A percentile compares a stretch with the other conserved stretches of the same genome.
Evolutionary conservation across 225 moss, liverwort and hornwort genomes (phyloP).

Genomic region (Neckera pumila): DNA sequence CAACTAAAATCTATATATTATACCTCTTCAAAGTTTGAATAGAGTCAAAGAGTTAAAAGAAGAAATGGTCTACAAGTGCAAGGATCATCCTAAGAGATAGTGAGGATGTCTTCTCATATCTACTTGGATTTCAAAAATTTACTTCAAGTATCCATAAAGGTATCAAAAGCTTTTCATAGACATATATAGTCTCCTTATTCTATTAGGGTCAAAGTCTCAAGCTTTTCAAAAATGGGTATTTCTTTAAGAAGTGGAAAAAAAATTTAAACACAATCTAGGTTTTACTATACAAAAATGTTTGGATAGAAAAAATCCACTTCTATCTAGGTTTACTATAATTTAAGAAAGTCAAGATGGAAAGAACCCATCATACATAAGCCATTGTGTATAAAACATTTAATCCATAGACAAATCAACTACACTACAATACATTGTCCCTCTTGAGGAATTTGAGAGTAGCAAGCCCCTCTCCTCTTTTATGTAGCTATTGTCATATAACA

Average conservation of each 20-base stretch:
- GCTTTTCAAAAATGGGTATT: neutral
- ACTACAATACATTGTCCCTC: neutral
- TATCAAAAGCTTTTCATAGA: too few species aligned
- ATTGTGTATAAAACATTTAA: fast-evolving
- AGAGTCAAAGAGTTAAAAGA: too few species aligned
- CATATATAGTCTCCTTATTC: too few species aligned
- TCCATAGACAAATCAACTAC: neutral
- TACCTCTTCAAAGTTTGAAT: too few species aligned
- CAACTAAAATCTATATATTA: too few species aligned
- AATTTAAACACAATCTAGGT: neutral
- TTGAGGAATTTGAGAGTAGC: fast-evolving
- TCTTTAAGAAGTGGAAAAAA: too few species aligned
- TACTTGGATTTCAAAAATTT: too few species aligned
- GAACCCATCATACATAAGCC: neutral
- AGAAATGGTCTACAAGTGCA: too few species aligned
- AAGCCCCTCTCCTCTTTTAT: neutral
- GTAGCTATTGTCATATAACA: neutral
- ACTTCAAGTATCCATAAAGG: too few species aligned
- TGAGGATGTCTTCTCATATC: too few species aligned
- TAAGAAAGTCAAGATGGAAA: neutral
- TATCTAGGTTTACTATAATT: neutral
- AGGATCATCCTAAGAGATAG: too few species aligned
- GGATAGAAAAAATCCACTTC: neutral
- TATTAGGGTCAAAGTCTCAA: neutral
- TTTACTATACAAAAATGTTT: neutral